These are phyloP conservation scores for Morella rubra DNA, from an alignment of 306 rosid genomes.

Conservation along the genomic window DNA sequence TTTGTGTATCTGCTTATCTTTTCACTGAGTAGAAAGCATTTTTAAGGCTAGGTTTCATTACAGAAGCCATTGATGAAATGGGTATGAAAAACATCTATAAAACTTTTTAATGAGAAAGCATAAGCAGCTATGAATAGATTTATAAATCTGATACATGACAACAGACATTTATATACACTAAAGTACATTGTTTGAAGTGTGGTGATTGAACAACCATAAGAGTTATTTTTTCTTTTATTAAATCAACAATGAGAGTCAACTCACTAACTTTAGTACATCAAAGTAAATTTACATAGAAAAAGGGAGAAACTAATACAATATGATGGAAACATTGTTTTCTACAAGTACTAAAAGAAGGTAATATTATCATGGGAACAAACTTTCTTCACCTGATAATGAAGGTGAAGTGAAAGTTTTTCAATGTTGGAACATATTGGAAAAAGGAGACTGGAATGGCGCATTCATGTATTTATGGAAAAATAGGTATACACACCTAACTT, in stretches of 20 bases:
- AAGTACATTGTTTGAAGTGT: not conserved
- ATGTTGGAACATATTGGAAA: not conserved
- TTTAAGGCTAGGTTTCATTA: not conserved
- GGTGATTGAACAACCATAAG: not conserved
- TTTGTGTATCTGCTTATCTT: not conserved
- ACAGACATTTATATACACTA: not conserved
- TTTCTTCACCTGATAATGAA: not conserved
- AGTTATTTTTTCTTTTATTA: too few relatives aligned
- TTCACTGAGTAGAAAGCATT: not conserved
- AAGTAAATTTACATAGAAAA: not conserved
- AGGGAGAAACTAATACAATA: not conserved
- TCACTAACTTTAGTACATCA: not conserved
- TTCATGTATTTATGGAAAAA: too few relatives aligned
- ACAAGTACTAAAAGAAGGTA: too few relatives aligned
- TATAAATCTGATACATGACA: not conserved
- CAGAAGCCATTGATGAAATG: not conserved
- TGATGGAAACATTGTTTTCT: not conserved
- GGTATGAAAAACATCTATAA: not conserved
- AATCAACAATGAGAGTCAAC: not conserved
- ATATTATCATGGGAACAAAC: not conserved
- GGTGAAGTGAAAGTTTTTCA: not conserved
- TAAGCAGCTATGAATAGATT: not conserved
- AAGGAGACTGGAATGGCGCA: too few relatives aligned
- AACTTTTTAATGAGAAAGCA: not conserved
- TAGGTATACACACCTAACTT: too few relatives aligned